Percentiles rank a stretch among this genome's conserved stretches.
Conservation (phyloP, 768 basidiomycete species). For the Trametes cubensis region DNA sequence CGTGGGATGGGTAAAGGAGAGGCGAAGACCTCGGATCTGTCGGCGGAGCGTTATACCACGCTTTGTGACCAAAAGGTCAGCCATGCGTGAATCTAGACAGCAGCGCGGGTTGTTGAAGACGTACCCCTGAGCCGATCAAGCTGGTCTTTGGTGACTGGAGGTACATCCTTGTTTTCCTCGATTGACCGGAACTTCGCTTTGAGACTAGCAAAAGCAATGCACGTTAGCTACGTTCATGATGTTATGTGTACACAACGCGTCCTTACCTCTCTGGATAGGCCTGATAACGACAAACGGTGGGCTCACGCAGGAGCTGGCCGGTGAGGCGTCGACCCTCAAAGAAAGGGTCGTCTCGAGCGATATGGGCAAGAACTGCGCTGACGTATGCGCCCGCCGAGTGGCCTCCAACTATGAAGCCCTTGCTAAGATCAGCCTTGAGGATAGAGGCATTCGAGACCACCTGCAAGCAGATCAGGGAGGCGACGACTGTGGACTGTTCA, state of each 20-base stretch:
- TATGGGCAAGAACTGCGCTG: conserved; percentile 29
- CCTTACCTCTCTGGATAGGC: conserved; percentile 23
- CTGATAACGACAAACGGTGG: conserved; percentile 21
- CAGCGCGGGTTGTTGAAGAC: too few species aligned
- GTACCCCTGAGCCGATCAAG: not conserved
- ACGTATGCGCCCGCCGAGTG: conserved; percentile 31
- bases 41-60: not conserved
- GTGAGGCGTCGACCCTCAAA: conserved; percentile 28
- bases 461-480: not conserved
- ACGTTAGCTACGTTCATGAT: too few species aligned
- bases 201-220: conserved; percentile 15
- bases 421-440: conserved; percentile 23
- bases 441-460: conserved; percentile 9
- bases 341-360: conserved; percentile 32
- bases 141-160: conserved; percentile 8
- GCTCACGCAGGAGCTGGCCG: conserved; percentile 31
- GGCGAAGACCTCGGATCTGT: conserved; percentile 7
- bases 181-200: conserved; percentile 27
- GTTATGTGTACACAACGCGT: not conserved
- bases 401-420: conserved; percentile 34
- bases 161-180: conserved; percentile 29
- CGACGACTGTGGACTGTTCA: too few species aligned
- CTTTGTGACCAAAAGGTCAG: not conserved
- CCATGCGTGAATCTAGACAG: too few species aligned
- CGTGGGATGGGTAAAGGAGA: conserved; percentile 7